Conservation (phyloP, 495 filamentous ascomycete species). For the Xylaria venustula region DNA sequence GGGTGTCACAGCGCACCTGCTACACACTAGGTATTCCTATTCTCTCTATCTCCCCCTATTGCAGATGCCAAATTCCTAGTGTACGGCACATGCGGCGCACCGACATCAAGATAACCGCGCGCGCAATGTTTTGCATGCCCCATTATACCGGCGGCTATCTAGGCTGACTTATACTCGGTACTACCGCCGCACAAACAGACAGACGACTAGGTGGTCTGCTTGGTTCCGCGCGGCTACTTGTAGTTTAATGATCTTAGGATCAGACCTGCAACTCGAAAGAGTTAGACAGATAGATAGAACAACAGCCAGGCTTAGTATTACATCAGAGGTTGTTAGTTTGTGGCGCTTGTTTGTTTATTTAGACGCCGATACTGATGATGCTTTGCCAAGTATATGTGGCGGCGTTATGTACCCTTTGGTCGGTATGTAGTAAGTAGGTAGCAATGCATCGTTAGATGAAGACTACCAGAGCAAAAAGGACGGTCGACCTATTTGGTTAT, state of each 20-base stretch:
- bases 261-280: too few relatives aligned
- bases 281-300: too few relatives aligned
- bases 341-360: too few relatives aligned
- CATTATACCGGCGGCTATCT: neutral
- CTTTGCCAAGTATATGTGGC: neutral
- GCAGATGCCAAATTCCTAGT: too few relatives aligned
- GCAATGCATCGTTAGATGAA: neutral
- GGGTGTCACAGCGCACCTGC: too few relatives aligned
- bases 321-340: too few relatives aligned
- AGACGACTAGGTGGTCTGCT: too few relatives aligned
- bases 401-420: neutral
- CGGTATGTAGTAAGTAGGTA: too few relatives aligned
- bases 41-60: too few relatives aligned
- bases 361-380: neutral
- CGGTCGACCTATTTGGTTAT: neutral
- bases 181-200: neutral
- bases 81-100: neutral
- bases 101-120: neutral
- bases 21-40: too few relatives aligned
- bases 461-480: neutral
- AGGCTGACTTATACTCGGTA: too few relatives aligned
- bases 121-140: neutral
- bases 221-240: conserved; percentile 9
- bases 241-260: neutral
- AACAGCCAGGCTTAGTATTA: too few relatives aligned